These are phyloP conservation scores for Megacollybia marginata DNA, from an alignment of 768 basidiomycete genomes.

Conservation along the genomic window DNA sequence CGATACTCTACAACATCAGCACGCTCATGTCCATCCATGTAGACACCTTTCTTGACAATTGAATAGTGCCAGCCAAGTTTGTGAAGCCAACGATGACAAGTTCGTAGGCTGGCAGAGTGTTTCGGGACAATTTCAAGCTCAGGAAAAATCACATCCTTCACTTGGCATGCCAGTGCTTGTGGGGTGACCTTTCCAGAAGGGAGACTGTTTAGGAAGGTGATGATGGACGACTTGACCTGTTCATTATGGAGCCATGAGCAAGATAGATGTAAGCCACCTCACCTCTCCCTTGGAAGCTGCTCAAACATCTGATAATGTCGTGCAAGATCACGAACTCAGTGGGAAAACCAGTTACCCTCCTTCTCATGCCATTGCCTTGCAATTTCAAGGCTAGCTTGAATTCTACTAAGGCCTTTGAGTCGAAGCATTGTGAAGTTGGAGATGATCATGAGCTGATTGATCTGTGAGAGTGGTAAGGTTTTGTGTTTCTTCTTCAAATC, in stretches of 20 bases:
- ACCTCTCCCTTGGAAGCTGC: slow-evolving; percentile 6
- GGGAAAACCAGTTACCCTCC: slow-evolving; percentile 8
- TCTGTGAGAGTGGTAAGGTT: slow-evolving; percentile 1
- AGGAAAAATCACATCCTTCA: background rate
- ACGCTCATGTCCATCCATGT: slow-evolving; percentile 11
- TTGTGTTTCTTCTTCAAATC: slow-evolving; percentile 6
- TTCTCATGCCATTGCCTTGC: slow-evolving; percentile 14
- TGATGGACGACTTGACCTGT: background rate
- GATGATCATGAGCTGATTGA: slow-evolving; percentile 11
- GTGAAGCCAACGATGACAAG: slow-evolving; percentile 2
- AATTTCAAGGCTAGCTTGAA: slow-evolving; percentile 10
- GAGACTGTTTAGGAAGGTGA: background rate
- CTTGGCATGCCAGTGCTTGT: background rate
- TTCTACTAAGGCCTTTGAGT: slow-evolving; percentile 5
- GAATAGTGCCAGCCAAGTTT: slow-evolving; percentile 10
- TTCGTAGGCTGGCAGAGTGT: slow-evolving; percentile 1
- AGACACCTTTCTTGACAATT: slow-evolving; percentile 3
- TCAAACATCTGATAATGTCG: slow-evolving; percentile 12
- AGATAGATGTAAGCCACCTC: background rate
- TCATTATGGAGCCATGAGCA: slow-evolving; percentile 1
- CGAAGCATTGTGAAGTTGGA: slow-evolving; percentile 11
- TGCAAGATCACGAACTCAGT: slow-evolving; percentile 7
- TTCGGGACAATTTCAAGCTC: slow-evolving; percentile 4
- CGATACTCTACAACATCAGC: slow-evolving; percentile 3
- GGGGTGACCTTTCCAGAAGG: background rate